A percentile compares a stretch with the other conserved stretches of the same genome.
Conservation (phyloP, 306 rosid species). For the Gleditsia sinensis region DNA sequence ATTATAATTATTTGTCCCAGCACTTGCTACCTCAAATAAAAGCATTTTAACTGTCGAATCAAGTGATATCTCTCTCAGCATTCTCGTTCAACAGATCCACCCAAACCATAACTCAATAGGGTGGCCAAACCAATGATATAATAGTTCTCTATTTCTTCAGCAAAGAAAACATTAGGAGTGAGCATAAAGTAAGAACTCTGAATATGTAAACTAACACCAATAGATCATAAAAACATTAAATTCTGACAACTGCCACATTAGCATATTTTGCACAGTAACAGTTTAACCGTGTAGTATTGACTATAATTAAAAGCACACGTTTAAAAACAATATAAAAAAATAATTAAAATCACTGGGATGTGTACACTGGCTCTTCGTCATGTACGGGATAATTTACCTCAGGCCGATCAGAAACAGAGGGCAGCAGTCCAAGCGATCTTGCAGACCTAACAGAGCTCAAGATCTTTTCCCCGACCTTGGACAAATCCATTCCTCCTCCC, state of each 20-base stretch:
- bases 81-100: background rate
- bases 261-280: background rate
- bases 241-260: background rate
- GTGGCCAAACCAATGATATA: background rate
- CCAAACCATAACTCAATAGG: background rate
- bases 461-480: constrained; percentile 92
- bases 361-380: background rate
- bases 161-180: background rate
- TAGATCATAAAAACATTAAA: background rate
- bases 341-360: background rate
- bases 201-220: background rate
- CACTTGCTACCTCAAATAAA: background rate
- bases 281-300: constrained; percentile 23
- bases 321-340: background rate
- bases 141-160: background rate
- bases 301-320: constrained; percentile 20
- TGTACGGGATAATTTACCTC: constrained; percentile 55
- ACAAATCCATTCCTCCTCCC: constrained; percentile 96
- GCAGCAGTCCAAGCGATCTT: constrained; percentile 90
- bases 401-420: constrained; percentile 86
- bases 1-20: background rate
- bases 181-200: background rate
- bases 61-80: background rate
- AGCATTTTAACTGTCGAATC: background rate
- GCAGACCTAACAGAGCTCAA: constrained; percentile 98